Percentiles rank a stretch among this genome's conserved stretches.
These are phyloP conservation scores for Verticillium klebahnii DNA, from an alignment of 2,329 filamentous ascomycete genomes.

Conservation along the genomic window DNA sequence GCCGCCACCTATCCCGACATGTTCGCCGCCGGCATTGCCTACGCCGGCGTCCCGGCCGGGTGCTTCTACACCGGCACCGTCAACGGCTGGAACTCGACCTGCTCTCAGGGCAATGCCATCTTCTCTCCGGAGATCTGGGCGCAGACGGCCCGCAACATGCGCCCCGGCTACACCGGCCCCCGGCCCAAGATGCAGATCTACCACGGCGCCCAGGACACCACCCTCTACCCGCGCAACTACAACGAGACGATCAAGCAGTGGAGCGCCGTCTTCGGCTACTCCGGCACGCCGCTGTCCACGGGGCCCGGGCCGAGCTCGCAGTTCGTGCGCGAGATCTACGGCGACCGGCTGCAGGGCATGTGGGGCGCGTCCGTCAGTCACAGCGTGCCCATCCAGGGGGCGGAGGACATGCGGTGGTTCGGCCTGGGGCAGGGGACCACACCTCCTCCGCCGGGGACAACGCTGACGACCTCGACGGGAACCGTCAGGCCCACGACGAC, in stretches of 20 bases:
- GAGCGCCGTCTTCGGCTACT: slow-evolving; percentile 42
- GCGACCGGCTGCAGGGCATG: slow-evolving; percentile 25
- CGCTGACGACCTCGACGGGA: not conserved
- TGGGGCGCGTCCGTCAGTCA: slow-evolving; percentile 26
- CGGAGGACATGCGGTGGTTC: slow-evolving; percentile 19
- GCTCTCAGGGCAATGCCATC: slow-evolving; percentile 39
- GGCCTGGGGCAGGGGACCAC: slow-evolving; percentile 9
- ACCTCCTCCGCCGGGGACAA: not conserved
- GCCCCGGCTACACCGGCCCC: slow-evolving; percentile 37
- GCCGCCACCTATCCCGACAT: slow-evolving; percentile 42
- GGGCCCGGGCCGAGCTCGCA: slow-evolving; percentile 21
- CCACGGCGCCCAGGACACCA: slow-evolving; percentile 48
- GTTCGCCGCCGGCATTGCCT: slow-evolving; percentile 38
- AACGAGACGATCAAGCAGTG: slow-evolving; percentile 54
- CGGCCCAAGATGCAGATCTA: slow-evolving; percentile 54
- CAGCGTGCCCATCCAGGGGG: slow-evolving; percentile 24
- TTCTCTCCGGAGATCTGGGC: slow-evolving; percentile 43
- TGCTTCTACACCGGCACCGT: slow-evolving; percentile 37
- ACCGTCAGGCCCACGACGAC: slow-evolving; percentile 10
- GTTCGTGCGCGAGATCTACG: slow-evolving; percentile 26
- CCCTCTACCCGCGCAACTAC: slow-evolving; percentile 48
- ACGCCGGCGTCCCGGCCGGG: slow-evolving; percentile 37
- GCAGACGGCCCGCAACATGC: slow-evolving; percentile 37
- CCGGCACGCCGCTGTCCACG: slow-evolving; percentile 19
- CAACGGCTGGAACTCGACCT: slow-evolving; percentile 46